A percentile compares a stretch with the other conserved stretches of the same genome.
phyloP scores from a whole-genome alignment of 805 yeast species.

The Wilhelminamyces savonicus region DNA sequence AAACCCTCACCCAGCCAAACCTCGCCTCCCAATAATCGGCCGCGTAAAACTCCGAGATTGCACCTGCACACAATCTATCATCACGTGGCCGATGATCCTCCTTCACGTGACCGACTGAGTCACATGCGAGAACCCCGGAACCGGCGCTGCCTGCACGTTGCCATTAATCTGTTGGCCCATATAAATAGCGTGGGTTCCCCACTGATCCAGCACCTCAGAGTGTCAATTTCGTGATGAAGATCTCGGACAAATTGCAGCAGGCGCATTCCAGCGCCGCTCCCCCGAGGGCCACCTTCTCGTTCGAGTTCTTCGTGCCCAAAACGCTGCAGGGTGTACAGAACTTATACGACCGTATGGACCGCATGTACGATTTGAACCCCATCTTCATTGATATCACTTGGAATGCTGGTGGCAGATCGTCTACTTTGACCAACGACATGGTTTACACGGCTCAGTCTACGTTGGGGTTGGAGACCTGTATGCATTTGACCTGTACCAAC shows the following conservation, averaged over 20 bases:
- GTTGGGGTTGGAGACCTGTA: constrained; percentile 89
- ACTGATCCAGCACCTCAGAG: no score
- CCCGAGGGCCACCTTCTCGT: constrained; percentile 73
- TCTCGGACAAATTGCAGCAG: constrained; percentile 35
- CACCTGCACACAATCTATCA: no score
- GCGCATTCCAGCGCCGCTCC: constrained; percentile 34
- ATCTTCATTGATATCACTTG: constrained; percentile 93
- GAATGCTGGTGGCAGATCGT: constrained; percentile 94
- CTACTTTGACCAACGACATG: constrained; percentile 83
- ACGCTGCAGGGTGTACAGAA: constrained; percentile 96
- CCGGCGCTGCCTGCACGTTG: no score
- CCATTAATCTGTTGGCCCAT: no score
- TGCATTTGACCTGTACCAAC: constrained; percentile 96
- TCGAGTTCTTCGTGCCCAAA: constrained; percentile 96
- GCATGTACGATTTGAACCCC: constrained; percentile 91
- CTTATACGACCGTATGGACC: constrained; percentile 92
- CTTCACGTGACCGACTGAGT: no score
- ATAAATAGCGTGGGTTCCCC: no score
- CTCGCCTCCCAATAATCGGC: no score
- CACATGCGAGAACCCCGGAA: no score
- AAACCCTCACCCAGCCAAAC: no score
- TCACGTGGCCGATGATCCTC: no score
- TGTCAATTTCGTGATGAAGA: constrained; percentile 36
- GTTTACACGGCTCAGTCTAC: constrained; percentile 87
- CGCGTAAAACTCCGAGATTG: no score